These are phyloP conservation scores for Eimeria praecox DNA, from an alignment of 169 alveolate species.

Conservation along the genomic window DNA sequence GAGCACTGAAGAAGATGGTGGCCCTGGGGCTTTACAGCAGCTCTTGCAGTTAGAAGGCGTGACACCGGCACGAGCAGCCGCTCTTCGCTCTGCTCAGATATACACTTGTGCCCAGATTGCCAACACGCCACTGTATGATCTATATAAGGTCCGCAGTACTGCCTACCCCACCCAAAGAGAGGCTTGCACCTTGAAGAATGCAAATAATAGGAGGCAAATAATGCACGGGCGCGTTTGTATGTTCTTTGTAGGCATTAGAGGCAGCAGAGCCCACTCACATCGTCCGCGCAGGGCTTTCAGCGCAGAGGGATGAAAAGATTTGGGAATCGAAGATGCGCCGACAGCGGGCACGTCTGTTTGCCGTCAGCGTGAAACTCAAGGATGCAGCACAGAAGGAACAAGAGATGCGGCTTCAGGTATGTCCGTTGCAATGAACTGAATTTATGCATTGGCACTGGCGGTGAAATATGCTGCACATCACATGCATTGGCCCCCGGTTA, in stretches of 20 bases:
- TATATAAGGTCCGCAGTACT: conserved; percentile 52
- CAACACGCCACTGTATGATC: conserved; percentile 24
- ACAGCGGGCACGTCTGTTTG: conserved; percentile 59
- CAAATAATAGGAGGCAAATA: background rate
- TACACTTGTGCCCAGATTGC: conserved; percentile 37
- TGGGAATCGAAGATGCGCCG: background rate
- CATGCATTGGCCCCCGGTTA: background rate
- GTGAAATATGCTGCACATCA: background rate
- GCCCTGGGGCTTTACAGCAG: conserved; percentile 36
- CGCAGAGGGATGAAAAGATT: background rate
- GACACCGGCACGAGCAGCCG: conserved; percentile 61
- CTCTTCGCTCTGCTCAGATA: conserved; percentile 50
- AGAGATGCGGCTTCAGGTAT: conserved; percentile 64
- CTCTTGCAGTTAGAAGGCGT: conserved; percentile 68
- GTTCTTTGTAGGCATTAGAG: conserved; percentile 45
- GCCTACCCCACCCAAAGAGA: background rate
- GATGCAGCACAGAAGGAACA: conserved; percentile 66
- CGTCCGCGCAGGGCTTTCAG: conserved; percentile 4
- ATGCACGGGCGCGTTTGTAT: background rate
- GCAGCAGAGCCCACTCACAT: conserved; percentile 65
- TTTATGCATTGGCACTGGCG: background rate
- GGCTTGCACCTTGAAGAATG: background rate
- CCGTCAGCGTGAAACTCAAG: conserved; percentile 62
- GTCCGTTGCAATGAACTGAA: background rate
- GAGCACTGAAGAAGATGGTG: conserved; percentile 15